phyloP scores from a whole-genome alignment of 345 rosid genomes.

The Sisymbrium irio region DNA sequence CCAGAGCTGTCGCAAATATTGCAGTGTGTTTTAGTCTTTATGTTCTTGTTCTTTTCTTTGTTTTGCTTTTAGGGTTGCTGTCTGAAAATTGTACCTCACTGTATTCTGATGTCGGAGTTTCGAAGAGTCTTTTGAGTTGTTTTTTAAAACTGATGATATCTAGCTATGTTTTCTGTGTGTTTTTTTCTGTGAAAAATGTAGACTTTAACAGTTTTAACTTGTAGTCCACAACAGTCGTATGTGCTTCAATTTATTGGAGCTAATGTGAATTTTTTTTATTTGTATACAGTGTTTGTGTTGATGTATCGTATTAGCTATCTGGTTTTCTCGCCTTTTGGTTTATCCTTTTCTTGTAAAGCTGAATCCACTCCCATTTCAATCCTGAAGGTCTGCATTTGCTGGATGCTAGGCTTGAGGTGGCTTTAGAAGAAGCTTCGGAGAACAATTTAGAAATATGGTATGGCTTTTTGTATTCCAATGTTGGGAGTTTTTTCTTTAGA shows the following conservation, averaged over 20 bases:
- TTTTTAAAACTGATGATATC: background rate
- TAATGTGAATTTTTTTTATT: background rate
- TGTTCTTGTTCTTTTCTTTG: background rate
- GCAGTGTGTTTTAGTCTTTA: background rate
- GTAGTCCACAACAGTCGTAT: background rate
- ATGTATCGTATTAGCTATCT: background rate
- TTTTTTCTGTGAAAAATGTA: background rate
- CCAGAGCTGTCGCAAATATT: background rate
- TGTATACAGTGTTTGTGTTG: background rate
- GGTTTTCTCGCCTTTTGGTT: background rate
- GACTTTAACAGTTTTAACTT: background rate
- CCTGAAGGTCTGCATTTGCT: slow-evolving; percentile 1
- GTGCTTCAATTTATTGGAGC: background rate
- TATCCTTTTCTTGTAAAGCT: background rate
- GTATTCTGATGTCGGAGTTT: background rate
- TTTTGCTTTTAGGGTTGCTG: background rate
- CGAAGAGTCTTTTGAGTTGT: background rate
- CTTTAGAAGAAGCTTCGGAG: background rate
- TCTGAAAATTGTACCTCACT: background rate
- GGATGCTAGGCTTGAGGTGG: background rate
- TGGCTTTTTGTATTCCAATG: background rate
- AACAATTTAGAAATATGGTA: background rate
- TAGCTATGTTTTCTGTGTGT: background rate
- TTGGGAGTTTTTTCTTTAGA: background rate
- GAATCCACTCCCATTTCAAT: background rate